A percentile compares a stretch with the other conserved stretches of the same genome.
Conservation (phyloP, 2,329 filamentous ascomycete species). For the Ilyonectria sp. region DNA sequence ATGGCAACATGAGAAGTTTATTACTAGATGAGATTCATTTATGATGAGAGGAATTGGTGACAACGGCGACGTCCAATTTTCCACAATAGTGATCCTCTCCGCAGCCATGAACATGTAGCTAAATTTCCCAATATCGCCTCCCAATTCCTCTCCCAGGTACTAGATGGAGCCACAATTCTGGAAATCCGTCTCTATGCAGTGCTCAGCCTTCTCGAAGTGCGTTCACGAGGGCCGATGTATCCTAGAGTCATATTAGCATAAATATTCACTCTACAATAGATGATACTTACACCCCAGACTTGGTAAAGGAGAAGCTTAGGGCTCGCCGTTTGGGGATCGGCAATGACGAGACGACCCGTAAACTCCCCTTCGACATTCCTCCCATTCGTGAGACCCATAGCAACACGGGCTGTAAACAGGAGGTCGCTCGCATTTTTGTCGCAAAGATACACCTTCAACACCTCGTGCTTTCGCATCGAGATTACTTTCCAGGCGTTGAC, state of each 20-base stretch:
- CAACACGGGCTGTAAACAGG: conserved; percentile 12
- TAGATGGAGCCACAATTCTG: neutral
- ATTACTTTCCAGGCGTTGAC: conserved; percentile 11
- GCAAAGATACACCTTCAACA: conserved; percentile 6
- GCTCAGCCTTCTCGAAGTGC: neutral
- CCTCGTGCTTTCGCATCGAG: neutral
- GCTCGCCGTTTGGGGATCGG: neutral
- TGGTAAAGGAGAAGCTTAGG: conserved; percentile 11
- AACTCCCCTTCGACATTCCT: conserved; percentile 18
- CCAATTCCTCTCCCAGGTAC: neutral
- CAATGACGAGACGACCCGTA: conserved; percentile 4
- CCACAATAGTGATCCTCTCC: no score
- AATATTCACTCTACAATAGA: neutral
- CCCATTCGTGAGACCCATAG: conserved; percentile 13
- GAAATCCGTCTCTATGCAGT: neutral
- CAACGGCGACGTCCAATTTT: no score
- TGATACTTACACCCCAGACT: conserved; percentile 10
- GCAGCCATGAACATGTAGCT: no score
- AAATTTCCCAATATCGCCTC: neutral
- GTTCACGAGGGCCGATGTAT: conserved; percentile 5
- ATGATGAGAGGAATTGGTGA: no score
- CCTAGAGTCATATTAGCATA: neutral
- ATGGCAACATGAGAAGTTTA: no score
- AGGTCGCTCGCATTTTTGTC: conserved; percentile 1
- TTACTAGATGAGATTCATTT: no score